These are phyloP conservation scores for Hanseniaspora jakobsenii DNA, from an alignment of 805 yeast genomes.

Conservation along the genomic window DNA sequence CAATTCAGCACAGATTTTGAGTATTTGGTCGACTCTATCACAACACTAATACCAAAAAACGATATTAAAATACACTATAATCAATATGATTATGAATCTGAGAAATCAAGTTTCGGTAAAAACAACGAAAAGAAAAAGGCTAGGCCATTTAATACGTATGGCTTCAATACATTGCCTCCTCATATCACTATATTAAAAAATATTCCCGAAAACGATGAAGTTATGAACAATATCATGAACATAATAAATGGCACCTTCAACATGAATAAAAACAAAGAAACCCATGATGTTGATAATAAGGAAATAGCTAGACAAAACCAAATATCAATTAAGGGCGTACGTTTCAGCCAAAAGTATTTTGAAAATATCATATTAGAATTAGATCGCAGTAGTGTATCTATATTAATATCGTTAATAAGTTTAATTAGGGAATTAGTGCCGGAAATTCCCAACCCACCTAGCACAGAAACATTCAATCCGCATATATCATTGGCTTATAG, in stretches of 20 bases:
- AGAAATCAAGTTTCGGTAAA: not conserved
- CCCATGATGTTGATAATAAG: too few relatives aligned
- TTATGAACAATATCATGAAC: not conserved
- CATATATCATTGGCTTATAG: constrained; percentile 57
- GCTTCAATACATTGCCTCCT: constrained; percentile 8
- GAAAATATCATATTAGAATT: constrained; percentile 8
- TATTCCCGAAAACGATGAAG: constrained; percentile 2
- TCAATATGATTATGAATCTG: not conserved
- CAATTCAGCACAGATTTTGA: constrained; percentile 3
- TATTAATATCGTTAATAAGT: constrained; percentile 2
- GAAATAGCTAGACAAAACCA: not conserved
- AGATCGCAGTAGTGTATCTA: not conserved
- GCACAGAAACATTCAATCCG: constrained; percentile 47
- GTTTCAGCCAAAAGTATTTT: not conserved
- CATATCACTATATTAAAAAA: constrained; percentile 12
- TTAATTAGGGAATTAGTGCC: not conserved
- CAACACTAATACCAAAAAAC: constrained; percentile 9
- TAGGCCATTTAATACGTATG: constrained; percentile 7
- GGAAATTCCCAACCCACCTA: not conserved
- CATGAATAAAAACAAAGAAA: not conserved
- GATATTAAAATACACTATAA: constrained; percentile 4
- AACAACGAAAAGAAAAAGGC: not conserved
- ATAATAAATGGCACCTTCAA: not conserved
- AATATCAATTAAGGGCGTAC: not conserved
- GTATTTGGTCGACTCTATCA: not conserved